phyloP scores from a whole-genome alignment of 2,329 filamentous ascomycete genomes.

The Blumeriella jaapii region DNA sequence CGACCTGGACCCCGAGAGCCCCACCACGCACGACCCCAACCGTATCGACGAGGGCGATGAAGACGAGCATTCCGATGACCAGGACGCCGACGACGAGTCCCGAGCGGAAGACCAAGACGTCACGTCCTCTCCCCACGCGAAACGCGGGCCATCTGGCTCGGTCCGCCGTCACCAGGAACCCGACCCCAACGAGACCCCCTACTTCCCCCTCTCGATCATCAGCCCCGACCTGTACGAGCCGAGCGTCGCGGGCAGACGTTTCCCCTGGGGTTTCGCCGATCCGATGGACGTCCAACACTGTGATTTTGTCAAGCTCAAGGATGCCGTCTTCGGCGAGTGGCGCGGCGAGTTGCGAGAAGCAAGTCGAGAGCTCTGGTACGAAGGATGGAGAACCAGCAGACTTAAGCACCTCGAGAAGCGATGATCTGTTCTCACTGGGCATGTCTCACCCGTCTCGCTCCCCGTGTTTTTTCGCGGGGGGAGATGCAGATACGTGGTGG shows the following conservation, averaged over 20 bases:
- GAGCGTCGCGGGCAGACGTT: constrained; percentile 68
- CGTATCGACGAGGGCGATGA: constrained; percentile 47
- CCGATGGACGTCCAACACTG: constrained; percentile 87
- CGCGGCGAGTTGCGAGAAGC: constrained; percentile 80
- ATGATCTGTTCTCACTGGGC: constrained; percentile 14
- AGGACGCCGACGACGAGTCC: constrained; percentile 28
- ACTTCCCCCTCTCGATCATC: constrained; percentile 83
- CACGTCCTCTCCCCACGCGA: constrained; percentile 27
- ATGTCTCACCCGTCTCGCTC: constrained; percentile 8
- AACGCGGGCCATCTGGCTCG: constrained; percentile 25
- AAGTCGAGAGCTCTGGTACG: constrained; percentile 88
- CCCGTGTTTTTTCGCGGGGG: constrained; percentile 7
- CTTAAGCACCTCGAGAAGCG: constrained; percentile 30
- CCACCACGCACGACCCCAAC: constrained; percentile 32
- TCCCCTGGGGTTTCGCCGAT: constrained; percentile 95
- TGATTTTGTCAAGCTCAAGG: constrained; percentile 83
- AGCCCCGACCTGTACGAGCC: constrained; percentile 87
- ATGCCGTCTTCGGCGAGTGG: constrained; percentile 90
- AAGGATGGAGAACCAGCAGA: constrained; percentile 76
- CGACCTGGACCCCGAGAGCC: constrained; percentile 53
- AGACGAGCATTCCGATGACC: constrained; percentile 26
- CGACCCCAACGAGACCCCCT: constrained; percentile 45
- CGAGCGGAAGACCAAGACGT: constrained; percentile 26
- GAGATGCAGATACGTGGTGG: constrained; percentile 10
- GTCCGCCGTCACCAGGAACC: constrained; percentile 28